Conservation (phyloP, 106 monocot genomes). For the Acorus calamus region DNA sequence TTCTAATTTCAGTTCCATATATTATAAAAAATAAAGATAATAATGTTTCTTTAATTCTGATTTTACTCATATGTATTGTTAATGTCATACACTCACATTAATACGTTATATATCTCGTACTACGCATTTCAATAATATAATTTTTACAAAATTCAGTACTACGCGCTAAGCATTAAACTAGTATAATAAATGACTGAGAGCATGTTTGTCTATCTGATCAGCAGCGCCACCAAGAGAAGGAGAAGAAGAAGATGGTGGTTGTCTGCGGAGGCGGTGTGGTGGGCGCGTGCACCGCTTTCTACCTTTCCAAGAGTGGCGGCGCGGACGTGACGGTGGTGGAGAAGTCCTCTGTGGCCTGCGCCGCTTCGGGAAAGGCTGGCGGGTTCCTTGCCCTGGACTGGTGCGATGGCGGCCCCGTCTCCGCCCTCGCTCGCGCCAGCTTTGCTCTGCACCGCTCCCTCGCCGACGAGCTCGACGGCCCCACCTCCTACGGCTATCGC, state of each 20-base stretch:
- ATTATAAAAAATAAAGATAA: no score
- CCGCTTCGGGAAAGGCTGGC: conserved; percentile 85
- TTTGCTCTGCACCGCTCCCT: conserved; percentile 64
- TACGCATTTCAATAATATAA: no score
- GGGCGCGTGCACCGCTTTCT: conserved; percentile 80
- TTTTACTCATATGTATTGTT: no score
- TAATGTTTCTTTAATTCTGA: no score
- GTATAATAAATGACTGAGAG: no score
- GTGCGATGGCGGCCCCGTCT: conserved; percentile 60
- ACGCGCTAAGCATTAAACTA: no score
- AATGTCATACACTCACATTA: no score
- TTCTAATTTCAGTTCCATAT: no score
- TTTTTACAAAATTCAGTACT: no score
- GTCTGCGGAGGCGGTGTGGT: conserved; percentile 83
- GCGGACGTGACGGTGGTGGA: conserved; percentile 49
- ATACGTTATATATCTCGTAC: no score
- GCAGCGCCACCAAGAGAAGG: no score
- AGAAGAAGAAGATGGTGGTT: conserved; percentile 25
- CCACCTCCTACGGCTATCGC: conserved; percentile 39
- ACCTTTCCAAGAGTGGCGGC: conserved; percentile 30
- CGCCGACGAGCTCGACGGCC: conserved; percentile 29
- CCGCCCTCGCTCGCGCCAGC: conserved; percentile 64
- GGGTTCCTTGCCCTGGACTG: conserved; percentile 95
- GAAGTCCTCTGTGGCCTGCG: conserved; percentile 66
- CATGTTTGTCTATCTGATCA: no score